Evolutionary conservation across 2,329 filamentous ascomycete species (phyloP), one percentile per base, ranked within the genome.

Genomic region (Exophiala phaeomuriformis): DNA sequence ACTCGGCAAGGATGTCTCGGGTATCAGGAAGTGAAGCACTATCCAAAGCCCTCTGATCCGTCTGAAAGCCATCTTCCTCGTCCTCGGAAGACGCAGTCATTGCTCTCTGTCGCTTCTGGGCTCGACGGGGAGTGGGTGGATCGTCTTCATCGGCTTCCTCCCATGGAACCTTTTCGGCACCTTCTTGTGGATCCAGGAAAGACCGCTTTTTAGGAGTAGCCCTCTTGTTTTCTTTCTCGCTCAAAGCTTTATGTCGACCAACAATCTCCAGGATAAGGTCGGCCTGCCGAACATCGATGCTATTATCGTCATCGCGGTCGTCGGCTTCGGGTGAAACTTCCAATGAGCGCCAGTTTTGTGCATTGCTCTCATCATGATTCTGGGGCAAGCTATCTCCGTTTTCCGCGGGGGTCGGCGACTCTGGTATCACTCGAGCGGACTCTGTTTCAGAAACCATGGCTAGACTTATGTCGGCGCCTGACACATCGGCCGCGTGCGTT

Each of bases 111-210:
- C 32, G 44, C n/a, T 47, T 47, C 2, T n/a, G 3, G 8, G 42
- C 5, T 10, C 7, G 42, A 6, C 28, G 6, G 28, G 29, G 4
- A 12, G 42, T 4, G 2, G 7, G 7, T 5, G 28, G 10, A 5
- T 45, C 42, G 5, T 12, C 30, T n/a, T 45, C 42, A 4, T 28
- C 6, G 32, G 42, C 31, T 27, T 19, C n/a, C 31, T 8, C 28
- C 4, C 6, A 60, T 33, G 47, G 8, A 2, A 56, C 46, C 31
- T 35, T 48, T 6, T 44, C 39, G n/a, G 58, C 59, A 36, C 49
- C 52, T 19, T 51, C 35, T 47, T 60, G 59, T 19, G 51, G 53
- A 36, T 60, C 57, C 8, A 59, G 37, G 31, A 58, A 47, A 36
- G 57, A 55, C 32, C 40, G 3, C 35, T 59, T 59, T 40, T 51